Base-by-base conservation (phyloP, 2,329 filamentous ascomycete species). In the Aspergillus sp. region DNA sequence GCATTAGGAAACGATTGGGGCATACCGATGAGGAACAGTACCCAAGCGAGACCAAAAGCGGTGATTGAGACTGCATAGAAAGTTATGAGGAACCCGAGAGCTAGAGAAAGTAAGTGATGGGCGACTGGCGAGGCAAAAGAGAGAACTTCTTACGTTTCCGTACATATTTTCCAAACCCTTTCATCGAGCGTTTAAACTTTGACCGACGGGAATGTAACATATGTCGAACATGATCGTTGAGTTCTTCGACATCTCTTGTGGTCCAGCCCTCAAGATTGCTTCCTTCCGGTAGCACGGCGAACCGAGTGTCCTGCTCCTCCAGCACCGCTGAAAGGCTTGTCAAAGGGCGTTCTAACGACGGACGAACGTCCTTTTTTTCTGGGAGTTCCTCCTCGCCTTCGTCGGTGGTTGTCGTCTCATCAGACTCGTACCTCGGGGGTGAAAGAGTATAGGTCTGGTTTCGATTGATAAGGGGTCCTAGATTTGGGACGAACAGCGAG, bases 221-320 rank as follows among this genome's bases (percentile, higher is more conserved):
- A 66, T 95, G 90, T 30, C 90, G 81, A 16, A 95, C 90, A 66
- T 93, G 86, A 60, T 95, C 90, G 63, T 95, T 90, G 36, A 95
- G 75, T 65, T 90, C 85, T 54, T 80, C 79, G 65, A 90, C 86
- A 56, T 95, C 90, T 45, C 85, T 83, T 6, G 82, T 79, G 2
- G 75, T 84, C 90, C 90, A 95, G 11, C 86, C 88, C 6, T 88
- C 83, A 0, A 95, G 75, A 2, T 79, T 82, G 4, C 84, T 80
- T 2, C 88, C 87, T 53, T 91, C 86, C 0, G 90, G 90, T 1
- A 94, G 78, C 5, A 93, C 86, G 19, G 90, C 90, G 68, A 89
- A 94, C 52, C 87, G 87, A 0, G 83, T 83, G 3, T 89, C 84
- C 36, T 82, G 86, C 24, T 88, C 84, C 33, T 82, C 86, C 19